Evolutionary conservation across 2,329 filamentous ascomycete species (phyloP).

Genomic region (Didymella lethalis): DNA sequence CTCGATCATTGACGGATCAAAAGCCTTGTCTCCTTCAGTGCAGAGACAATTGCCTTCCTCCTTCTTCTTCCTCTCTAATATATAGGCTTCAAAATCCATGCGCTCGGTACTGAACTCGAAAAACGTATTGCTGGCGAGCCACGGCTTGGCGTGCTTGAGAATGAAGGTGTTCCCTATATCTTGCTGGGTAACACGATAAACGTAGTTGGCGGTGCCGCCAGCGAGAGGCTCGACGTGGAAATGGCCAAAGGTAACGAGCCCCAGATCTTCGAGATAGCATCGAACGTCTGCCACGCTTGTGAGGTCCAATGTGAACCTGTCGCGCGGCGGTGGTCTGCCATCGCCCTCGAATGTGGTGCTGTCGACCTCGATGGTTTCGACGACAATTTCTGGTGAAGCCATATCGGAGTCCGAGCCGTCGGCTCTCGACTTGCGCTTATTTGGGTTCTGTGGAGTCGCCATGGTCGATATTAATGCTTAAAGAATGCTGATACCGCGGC

Average conservation of each 20-base stretch:
- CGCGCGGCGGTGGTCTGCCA: neutral
- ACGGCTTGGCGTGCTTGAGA: slow-evolving; percentile 49
- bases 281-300: neutral
- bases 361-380: too few relatives aligned
- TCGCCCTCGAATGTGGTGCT: too few relatives aligned
- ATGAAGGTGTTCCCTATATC: slow-evolving; percentile 23
- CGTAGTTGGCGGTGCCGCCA: slow-evolving; percentile 49
- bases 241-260: too few relatives aligned
- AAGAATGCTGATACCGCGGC: neutral
- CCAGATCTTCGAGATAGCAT: neutral
- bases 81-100: slow-evolving; percentile 48
- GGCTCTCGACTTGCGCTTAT: neutral
- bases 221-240: slow-evolving; percentile 25
- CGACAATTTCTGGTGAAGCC: too few relatives aligned
- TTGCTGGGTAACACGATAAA: slow-evolving; percentile 39
- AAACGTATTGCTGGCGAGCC: slow-evolving; percentile 32
- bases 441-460: neutral
- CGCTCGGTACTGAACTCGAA: slow-evolving; percentile 40
- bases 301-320: slow-evolving; percentile 2
- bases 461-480: neutral
- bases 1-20: neutral
- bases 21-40: neutral
- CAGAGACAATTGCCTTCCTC: neutral
- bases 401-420: neutral
- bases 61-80: slow-evolving; percentile 31